Percentiles rank a stretch among this genome's conserved stretches.
phyloP scores from a whole-genome alignment of 75 land plant genomes.

The Picea sitchensis region DNA sequence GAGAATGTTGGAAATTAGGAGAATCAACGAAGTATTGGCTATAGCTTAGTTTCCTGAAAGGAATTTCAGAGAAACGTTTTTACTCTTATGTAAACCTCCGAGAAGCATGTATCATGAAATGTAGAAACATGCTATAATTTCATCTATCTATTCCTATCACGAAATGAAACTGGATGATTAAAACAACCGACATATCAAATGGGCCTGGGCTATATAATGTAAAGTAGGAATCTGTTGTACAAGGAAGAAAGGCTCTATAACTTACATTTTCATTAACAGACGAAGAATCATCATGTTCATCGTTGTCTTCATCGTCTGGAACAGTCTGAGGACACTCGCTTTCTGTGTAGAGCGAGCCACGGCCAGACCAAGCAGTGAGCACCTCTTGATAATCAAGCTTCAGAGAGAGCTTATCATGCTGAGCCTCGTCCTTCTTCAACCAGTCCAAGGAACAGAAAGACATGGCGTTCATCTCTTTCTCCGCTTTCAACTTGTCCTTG shows the following conservation, averaged over 20 bases:
- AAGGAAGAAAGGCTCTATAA: not conserved
- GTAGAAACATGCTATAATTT: too few species aligned
- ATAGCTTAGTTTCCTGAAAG: too few species aligned
- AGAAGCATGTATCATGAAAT: too few species aligned
- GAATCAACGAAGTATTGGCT: too few species aligned
- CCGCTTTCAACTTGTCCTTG: not conserved
- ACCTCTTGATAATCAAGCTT: slow-evolving; percentile 71
- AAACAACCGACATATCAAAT: too few species aligned
- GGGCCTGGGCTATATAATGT: too few species aligned
- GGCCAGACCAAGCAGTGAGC: slow-evolving; percentile 56
- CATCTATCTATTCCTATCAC: too few species aligned
- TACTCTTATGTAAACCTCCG: too few species aligned
- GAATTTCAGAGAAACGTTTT: too few species aligned
- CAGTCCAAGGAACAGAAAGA: not conserved
- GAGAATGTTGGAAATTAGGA: too few species aligned
- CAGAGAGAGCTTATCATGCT: slow-evolving; percentile 16
- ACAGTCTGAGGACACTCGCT: slow-evolving; percentile 14
- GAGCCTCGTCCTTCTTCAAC: not conserved
- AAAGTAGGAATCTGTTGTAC: not conserved
- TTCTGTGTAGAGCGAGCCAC: slow-evolving; percentile 34
- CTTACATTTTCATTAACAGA: slow-evolving; percentile 4
- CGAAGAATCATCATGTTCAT: not conserved
- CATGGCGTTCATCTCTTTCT: not conserved
- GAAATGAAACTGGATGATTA: too few species aligned
- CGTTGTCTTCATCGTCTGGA: slow-evolving; percentile 3